A percentile compares a stretch with the other conserved stretches of the same genome.
These are phyloP conservation scores for Sphagnum magellanicum DNA, from an alignment of 228 moss, liverwort and hornwort genomes.

Conservation along the genomic window DNA sequence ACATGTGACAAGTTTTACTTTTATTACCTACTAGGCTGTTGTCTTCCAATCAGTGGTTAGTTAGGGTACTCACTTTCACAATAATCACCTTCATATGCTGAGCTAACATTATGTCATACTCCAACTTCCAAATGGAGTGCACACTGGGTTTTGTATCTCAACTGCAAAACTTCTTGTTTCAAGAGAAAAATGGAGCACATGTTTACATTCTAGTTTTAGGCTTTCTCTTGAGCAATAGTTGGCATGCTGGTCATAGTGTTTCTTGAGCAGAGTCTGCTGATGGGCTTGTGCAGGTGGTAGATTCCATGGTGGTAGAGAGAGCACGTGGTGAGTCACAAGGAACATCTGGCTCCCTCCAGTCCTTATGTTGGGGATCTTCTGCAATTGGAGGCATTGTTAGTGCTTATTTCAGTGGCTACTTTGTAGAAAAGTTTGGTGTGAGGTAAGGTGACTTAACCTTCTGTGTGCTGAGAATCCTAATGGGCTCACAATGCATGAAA, in stretches of 20 bases:
- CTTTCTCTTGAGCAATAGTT: background rate
- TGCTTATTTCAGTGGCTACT: conserved; percentile 92
- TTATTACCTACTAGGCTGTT: no score
- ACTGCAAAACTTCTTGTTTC: background rate
- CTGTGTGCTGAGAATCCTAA: no score
- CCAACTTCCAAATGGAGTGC: background rate
- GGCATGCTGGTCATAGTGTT: conserved; percentile 3
- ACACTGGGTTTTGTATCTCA: background rate
- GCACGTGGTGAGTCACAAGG: conserved; percentile 93
- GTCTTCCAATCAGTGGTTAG: background rate
- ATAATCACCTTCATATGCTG: no score
- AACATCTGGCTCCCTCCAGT: conserved; percentile 88
- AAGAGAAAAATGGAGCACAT: background rate
- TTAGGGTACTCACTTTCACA: no score
- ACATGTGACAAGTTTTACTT: background rate
- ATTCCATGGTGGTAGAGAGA: conserved; percentile 98
- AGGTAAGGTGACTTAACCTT: conserved; percentile 28
- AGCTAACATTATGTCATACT: background rate
- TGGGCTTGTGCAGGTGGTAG: conserved; percentile 15
- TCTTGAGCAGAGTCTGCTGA: background rate
- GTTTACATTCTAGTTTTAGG: background rate
- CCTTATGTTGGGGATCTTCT: conserved; percentile 98
- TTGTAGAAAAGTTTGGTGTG: conserved; percentile 87
- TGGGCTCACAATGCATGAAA: no score
- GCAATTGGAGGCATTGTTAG: conserved; percentile 82